Percentiles rank a stretch among this genome's conserved stretches.
phyloP scores from a whole-genome alignment of 768 basidiomycete species.

The Hygrocybe punicea region DNA sequence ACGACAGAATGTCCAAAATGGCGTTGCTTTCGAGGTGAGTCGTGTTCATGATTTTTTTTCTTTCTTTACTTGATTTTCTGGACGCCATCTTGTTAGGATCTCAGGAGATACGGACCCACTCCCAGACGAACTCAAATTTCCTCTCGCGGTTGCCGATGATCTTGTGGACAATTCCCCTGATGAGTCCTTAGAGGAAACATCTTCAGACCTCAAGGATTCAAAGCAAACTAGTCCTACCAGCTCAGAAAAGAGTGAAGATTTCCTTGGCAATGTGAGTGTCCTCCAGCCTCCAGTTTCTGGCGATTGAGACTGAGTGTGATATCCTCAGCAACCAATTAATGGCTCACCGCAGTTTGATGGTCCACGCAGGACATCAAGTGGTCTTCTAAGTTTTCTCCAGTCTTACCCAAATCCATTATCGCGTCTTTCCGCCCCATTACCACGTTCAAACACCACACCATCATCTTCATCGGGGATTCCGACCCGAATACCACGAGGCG shows the following conservation, averaged over 20 bases:
- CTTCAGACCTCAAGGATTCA: conserved; percentile 16
- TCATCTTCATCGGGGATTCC: background rate
- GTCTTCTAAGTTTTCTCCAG: conserved; percentile 58
- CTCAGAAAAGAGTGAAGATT: conserved; percentile 25
- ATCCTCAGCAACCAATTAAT: conserved; percentile 17
- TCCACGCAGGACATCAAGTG: conserved; percentile 5
- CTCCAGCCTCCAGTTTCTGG: background rate
- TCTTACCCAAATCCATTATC: conserved; percentile 57
- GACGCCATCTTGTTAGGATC: conserved; percentile 36
- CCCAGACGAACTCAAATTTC: conserved; percentile 56
- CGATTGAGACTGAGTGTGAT: background rate
- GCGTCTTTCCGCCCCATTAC: conserved; percentile 42
- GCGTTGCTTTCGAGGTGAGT: conserved; percentile 60
- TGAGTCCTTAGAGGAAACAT: conserved; percentile 8
- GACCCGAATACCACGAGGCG: conserved; percentile 11
- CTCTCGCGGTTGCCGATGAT: conserved; percentile 59
- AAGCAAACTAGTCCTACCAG: conserved; percentile 17
- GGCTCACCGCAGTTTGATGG: conserved; percentile 10
- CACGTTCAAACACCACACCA: conserved; percentile 10
- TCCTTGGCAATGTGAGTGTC: conserved; percentile 19
- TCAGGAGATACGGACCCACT: conserved; percentile 55
- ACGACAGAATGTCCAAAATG: conserved; percentile 66
- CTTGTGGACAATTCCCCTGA: conserved; percentile 45
- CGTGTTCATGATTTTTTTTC: conserved; percentile 10
- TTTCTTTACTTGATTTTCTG: conserved; percentile 11